These are phyloP conservation scores for Dryas alaskensis DNA, from an alignment of 306 rosid species.

Conservation along the genomic window DNA sequence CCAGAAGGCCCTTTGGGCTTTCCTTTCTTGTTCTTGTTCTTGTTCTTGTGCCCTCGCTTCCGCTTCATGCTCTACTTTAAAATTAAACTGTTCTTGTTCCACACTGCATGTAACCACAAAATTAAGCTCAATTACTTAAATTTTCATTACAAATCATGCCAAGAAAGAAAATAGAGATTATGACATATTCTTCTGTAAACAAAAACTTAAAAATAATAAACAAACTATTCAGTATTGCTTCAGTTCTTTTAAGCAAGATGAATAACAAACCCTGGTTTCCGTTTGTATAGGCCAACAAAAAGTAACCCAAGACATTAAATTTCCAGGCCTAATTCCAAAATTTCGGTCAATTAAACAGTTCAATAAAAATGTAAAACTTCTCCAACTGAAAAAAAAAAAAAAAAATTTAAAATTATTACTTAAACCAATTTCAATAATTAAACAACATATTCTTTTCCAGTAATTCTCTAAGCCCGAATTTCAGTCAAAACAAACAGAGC, in stretches of 20 bases:
- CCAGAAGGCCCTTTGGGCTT: constrained; percentile 44
- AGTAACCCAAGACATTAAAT: neutral
- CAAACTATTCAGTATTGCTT: neutral
- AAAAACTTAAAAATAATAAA: neutral
- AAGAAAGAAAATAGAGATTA: neutral
- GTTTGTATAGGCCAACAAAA: neutral
- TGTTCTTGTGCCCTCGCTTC: constrained; percentile 59
- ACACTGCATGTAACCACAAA: neutral
- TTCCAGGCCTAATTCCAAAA: neutral
- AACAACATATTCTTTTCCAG: neutral
- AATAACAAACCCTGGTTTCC: neutral
- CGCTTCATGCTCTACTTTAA: constrained; percentile 65
- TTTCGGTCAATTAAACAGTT: neutral
- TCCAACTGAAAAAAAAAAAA: neutral
- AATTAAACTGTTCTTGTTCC: neutral
- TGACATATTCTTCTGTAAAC: neutral
- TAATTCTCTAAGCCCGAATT: neutral
- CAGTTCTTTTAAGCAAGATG: neutral
- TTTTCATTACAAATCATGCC: neutral
- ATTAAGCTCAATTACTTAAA: neutral
- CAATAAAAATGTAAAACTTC: neutral
- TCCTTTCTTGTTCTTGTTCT: constrained; percentile 45
- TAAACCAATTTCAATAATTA: neutral
- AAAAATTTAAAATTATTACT: neutral
- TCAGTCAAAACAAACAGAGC: neutral